Evolutionary conservation across 129 eudicot genomes (phyloP).

Genomic region (Flaveria sonorensis): DNA sequence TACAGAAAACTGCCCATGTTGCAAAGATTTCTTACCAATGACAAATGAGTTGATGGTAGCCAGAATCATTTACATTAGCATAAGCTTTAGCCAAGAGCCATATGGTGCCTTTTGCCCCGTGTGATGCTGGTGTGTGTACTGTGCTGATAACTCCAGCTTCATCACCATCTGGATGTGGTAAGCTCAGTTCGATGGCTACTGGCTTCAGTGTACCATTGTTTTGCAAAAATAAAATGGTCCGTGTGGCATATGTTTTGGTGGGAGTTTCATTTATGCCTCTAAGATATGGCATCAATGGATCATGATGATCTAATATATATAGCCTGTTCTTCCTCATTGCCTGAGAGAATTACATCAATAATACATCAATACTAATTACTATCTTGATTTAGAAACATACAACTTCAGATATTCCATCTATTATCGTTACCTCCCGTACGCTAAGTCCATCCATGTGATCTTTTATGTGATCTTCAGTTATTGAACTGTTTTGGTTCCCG

Average conservation of each 20-base stretch:
- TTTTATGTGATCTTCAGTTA: slow-evolving; percentile 47
- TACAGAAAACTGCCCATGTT: background rate
- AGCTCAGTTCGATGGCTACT: slow-evolving; percentile 66
- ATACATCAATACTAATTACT: background rate
- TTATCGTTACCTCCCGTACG: slow-evolving; percentile 45
- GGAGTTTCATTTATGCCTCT: slow-evolving; percentile 64
- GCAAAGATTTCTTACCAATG: slow-evolving; percentile 52
- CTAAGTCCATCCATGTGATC: slow-evolving; percentile 49
- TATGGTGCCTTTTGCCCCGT: slow-evolving; percentile 56
- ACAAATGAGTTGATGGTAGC: slow-evolving; percentile 73
- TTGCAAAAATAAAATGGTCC: slow-evolving; percentile 67
- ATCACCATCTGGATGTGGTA: slow-evolving; percentile 62
- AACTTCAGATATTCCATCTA: background rate
- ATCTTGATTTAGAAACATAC: background rate
- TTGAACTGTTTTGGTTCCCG: slow-evolving; percentile 56
- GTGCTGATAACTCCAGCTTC: slow-evolving; percentile 48
- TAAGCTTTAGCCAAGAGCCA: slow-evolving; percentile 87
- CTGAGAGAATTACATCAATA: slow-evolving; percentile 27
- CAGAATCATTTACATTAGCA: slow-evolving; percentile 74
- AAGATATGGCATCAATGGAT: slow-evolving; percentile 67
- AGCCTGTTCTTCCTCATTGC: slow-evolving; percentile 47
- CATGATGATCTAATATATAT: slow-evolving; percentile 71
- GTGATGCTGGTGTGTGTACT: slow-evolving; percentile 59
- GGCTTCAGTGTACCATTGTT: slow-evolving; percentile 65
- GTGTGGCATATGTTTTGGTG: slow-evolving; percentile 65